Evolutionary conservation across 768 basidiomycete genomes (phyloP), one percentile per base, ranked within the genome.

Genomic region (Pleurotus giganteus): DNA sequence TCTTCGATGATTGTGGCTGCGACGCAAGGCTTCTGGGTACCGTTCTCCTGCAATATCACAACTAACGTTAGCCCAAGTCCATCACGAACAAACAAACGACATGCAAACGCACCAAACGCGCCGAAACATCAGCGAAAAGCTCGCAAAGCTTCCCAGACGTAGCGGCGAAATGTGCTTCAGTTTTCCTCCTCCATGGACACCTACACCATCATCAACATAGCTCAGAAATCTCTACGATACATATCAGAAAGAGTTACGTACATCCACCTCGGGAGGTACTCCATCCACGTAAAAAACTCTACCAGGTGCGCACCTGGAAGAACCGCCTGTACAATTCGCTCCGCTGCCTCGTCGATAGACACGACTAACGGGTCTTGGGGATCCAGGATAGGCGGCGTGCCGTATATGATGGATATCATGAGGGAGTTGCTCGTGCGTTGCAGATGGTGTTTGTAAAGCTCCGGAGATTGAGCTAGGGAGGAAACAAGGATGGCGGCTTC

Each of bases 301-400:
- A 71, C 70, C 29, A 67, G 21, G 53, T 63, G 64, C 13, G 64
- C 59, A 11, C 72, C 71, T n/a, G 71, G 72, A 43, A 60, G 58
- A 6, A 62, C 61, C 6, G 71, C 68, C 4, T 56, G 52, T 19
- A 63, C 60, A 17, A 69, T 46, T 1, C 68, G 61, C 8, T 57
- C 47, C 15, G 62, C 55, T 19, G 65, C 62, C 11, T 26, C 19
- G 37, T 21, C 39, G 36, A 57, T 43, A 8, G 17, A n/a, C n/a
- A 21, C 42, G 17, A 56, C 52, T 4, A 47, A 11, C 4, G 47
- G 37, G 31, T 59, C 56, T 7, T 50, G 8, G n/a, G 26, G 11
- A 2, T 26, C 28, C 8, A 34, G 23, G 7, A 53, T n/a, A 29
- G 58, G 51, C 17, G 51, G 43, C 21, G 32, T 24, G 12, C 31